Base-by-base conservation (phyloP, 768 basidiomycete species). In the Phaffia tasmanica region DNA sequence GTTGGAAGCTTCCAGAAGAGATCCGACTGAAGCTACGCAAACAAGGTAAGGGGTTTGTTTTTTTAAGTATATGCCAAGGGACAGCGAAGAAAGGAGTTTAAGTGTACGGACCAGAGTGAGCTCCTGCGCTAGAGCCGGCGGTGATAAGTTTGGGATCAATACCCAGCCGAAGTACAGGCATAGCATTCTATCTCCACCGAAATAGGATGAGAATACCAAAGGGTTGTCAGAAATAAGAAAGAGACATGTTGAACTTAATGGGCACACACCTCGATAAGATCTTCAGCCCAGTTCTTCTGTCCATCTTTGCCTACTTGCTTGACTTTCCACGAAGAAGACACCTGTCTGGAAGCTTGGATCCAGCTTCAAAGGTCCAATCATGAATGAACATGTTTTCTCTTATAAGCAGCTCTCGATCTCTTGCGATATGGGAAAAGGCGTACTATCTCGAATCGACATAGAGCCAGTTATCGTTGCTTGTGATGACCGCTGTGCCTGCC, bases 381-480 rank as follows among this genome's bases (percentile, higher is more conserved):
- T 18, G 1, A n/a, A 18, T 15, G 8, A 27, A 49, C 23, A 27
- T 23, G 32, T 48, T 7, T 23, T 16, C 55, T 19, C 21, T 4
- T 1, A 18, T 0, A 42, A 42, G 35, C 35, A 42, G 35, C 47
- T 30, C 30, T 59, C 15, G 7, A 8, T 21, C 19, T 5, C 47
- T 42, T 19, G 25, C 46, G 14, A 46, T 11, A 19, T 25, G 27
- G 16, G 11, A 6, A 14, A 30, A 21, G 48, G 2, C 65, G 42
- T 46, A 67, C 60, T 67, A 67, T 55, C 66, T 46, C 23, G 51
- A 56, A 25, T 67, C 66, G 32, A 67, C 66, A 32, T 63, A 67
- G 29, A 67, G 54, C 23, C 30, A 2, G 30, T 61, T 61, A 21
- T 23, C 19, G n/a, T 21, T 21, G 3, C 46, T 46, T 0, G 29